These are phyloP conservation scores for Thielaviopsis populi DNA, from an alignment of 2,329 filamentous ascomycete genomes.

Conservation along the genomic window DNA sequence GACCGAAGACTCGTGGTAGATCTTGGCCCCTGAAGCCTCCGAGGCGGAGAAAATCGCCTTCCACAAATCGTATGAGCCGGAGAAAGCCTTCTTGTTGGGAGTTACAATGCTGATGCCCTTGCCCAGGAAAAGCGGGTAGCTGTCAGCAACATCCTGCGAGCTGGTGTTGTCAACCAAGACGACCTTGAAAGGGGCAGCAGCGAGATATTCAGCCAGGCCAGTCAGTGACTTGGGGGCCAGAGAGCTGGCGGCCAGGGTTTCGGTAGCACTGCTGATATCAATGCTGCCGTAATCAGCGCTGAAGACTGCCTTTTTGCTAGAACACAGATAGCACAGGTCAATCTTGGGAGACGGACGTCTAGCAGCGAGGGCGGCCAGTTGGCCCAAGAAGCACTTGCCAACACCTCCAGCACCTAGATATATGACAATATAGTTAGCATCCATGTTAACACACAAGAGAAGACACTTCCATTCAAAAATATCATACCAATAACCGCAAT, in stretches of 20 bases:
- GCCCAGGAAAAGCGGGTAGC: constrained; percentile 67
- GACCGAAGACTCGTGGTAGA: constrained; percentile 92
- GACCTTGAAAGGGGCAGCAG: constrained; percentile 59
- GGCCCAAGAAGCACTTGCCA: constrained; percentile 76
- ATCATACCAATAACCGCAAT: constrained; percentile 38
- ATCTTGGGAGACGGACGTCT: constrained; percentile 56
- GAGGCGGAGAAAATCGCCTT: constrained; percentile 69
- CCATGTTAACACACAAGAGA: not conserved
- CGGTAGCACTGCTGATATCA: constrained; percentile 42
- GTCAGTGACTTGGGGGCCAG: constrained; percentile 51
- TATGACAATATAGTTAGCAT: not conserved
- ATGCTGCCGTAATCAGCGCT: constrained; percentile 56
- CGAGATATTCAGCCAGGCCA: constrained; percentile 63
- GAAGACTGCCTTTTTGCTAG: constrained; percentile 70
- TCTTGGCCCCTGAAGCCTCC: constrained; percentile 53
- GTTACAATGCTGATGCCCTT: constrained; percentile 83
- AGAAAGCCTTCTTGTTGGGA: constrained; percentile 98
- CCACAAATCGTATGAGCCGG: constrained; percentile 66
- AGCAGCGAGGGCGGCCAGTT: constrained; percentile 54
- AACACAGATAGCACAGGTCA: constrained; percentile 69
- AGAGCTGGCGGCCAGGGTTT: constrained; percentile 47
- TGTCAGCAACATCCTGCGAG: constrained; percentile 67
- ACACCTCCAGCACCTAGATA: constrained; percentile 73
- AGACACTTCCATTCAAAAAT: not conserved
- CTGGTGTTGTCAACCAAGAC: constrained; percentile 93